Evolutionary conservation across 306 rosid genomes (phyloP).

Genomic region (Prunus mongolica): DNA sequence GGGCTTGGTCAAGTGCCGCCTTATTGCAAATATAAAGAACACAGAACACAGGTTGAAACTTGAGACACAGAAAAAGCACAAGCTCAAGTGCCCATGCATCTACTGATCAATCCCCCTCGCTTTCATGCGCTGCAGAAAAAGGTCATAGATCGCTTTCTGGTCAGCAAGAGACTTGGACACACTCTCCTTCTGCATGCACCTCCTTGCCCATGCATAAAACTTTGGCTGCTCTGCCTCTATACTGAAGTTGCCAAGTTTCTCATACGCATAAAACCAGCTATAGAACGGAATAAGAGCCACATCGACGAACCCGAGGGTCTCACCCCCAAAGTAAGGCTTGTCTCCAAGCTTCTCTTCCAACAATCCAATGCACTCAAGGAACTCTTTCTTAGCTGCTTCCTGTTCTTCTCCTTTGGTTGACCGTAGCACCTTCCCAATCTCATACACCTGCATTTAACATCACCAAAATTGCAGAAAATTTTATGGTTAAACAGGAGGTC

Average conservation of each 20-base stretch:
- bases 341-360: constrained; percentile 31
- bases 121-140: neutral
- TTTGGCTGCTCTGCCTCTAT: constrained; percentile 17
- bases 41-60: neutral
- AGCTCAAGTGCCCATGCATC: neutral
- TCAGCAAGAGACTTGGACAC: constrained; percentile 19
- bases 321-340: constrained; percentile 23
- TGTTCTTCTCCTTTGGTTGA: constrained; percentile 20
- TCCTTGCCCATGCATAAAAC: constrained; percentile 16
- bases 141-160: neutral
- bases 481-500: neutral
- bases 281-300: constrained; percentile 24
- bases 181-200: constrained; percentile 21
- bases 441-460: constrained; percentile 27
- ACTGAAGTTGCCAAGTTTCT: constrained; percentile 10
- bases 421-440: constrained; percentile 13
- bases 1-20: neutral
- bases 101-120: neutral
- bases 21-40: neutral
- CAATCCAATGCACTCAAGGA: constrained; percentile 8
- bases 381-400: constrained; percentile 24
- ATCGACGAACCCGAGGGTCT: constrained; percentile 23
- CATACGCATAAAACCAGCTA: neutral
- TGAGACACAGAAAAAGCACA: neutral
- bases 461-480: neutral